Base-by-base conservation (phyloP, 768 basidiomycete genomes). In the Tulasnella sp. region DNA sequence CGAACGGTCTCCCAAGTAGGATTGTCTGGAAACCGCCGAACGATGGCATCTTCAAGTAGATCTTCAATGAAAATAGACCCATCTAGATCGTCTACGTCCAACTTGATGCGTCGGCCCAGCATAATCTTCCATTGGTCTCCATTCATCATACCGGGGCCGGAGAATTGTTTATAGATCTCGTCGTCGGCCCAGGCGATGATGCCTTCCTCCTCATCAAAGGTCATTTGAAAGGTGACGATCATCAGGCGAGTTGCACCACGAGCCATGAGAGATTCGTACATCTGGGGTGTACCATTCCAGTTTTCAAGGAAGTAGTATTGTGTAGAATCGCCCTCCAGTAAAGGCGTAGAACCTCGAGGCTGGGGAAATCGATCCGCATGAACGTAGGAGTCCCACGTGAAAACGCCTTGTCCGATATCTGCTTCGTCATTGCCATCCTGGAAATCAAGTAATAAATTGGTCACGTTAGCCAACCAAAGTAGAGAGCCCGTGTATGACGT, bases 51-150 rank as follows among this genome's bases (percentile, higher is more conserved):
- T 12, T 75, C 74, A 9, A 75, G 64, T 22, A 75, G 74, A 11
- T 75, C 74, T 67, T 75, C 64, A 19, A 75, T 58, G 34, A 67
- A 75, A 11, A 64, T 69, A 3, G 54, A 64, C 25, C 74, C 74
- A 75, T 75, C 74, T 3, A 75, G 74, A 22, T 67, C 64, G 64
- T 75, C 58, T 19, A 11, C n/a, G 9, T 75, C 64, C n/a, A 58
- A 37, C 37, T 37, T 52, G 31, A 75, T 75, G 3, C 38, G 74
- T 29, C 74, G 31, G 9, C 74, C 74, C 22, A 75, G 34, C 29
- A 39, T 29, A 25, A 75, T 67, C 49, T 25, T 25, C 74, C 74
- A 75, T 52, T 40, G 36, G 22, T 75, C 74, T 29, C 42, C 52
- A 1, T 58, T 25, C 52, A n/a, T 52, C 74, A 75, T 75, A 25